Conservation (phyloP, 2,329 filamentous ascomycete species). For the Pyrenophora graminea region DNA sequence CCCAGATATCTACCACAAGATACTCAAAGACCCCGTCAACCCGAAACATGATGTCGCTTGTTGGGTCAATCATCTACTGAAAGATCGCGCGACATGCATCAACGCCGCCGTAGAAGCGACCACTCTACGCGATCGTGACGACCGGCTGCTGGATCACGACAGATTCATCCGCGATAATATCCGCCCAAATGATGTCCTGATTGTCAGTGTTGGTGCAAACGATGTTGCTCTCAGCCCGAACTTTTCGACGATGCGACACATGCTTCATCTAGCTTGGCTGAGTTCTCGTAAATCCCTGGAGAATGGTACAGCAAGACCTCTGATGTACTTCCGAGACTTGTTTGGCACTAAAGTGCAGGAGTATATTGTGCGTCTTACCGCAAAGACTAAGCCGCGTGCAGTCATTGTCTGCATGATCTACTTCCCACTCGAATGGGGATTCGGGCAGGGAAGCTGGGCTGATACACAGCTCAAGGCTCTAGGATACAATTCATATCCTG, state of each 20-base stretch:
- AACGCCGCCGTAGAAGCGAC: slow-evolving; percentile 44
- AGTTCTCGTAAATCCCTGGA: slow-evolving; percentile 30
- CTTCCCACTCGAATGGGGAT: slow-evolving; percentile 38
- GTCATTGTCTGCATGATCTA: slow-evolving; percentile 48
- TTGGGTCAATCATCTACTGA: slow-evolving; percentile 43
- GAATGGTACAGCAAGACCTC: slow-evolving; percentile 28
- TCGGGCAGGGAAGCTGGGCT: slow-evolving; percentile 41
- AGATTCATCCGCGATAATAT: slow-evolving; percentile 44
- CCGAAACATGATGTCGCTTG: slow-evolving; percentile 44
- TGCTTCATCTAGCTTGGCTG: slow-evolving; percentile 41
- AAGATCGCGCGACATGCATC: slow-evolving; percentile 40
- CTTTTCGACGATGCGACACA: slow-evolving; percentile 33
- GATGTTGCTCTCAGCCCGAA: slow-evolving; percentile 42
- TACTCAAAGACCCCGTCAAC: slow-evolving; percentile 23
- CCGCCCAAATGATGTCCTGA: slow-evolving; percentile 34
- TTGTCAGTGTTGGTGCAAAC: slow-evolving; percentile 46
- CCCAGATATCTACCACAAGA: slow-evolving; percentile 36
- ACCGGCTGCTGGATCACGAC: slow-evolving; percentile 37
- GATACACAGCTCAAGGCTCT: slow-evolving; percentile 36
- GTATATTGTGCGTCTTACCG: slow-evolving; percentile 33
- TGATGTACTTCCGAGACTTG: slow-evolving; percentile 39
- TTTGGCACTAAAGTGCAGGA: slow-evolving; percentile 35
- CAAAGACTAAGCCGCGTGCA: slow-evolving; percentile 38
- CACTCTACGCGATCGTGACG: slow-evolving; percentile 39
- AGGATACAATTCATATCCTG: slow-evolving; percentile 37